A percentile compares a stretch with the other conserved stretches of the same genome.
Evolutionary conservation across 768 basidiomycete genomes (phyloP).

Genomic region (Boletus edulis): DNA sequence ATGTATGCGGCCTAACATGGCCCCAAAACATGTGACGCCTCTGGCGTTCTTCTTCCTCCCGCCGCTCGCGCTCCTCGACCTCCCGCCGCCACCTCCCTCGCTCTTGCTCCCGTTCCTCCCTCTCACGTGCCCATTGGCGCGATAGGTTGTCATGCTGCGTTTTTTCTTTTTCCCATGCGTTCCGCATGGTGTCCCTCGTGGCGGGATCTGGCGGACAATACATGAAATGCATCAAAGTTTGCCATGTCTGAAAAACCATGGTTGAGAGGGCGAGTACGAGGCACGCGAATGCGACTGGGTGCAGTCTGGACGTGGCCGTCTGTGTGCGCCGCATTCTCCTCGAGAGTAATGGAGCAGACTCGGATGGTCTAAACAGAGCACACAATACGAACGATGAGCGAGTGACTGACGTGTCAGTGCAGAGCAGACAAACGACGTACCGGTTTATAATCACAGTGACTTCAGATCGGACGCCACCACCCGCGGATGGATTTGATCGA

Average conservation of each 20-base stretch:
- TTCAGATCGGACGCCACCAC: too few relatives aligned
- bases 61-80: conserved; percentile 7
- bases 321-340: too few relatives aligned
- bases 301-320: background rate
- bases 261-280: background rate
- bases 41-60: conserved; percentile 25
- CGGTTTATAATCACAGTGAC: background rate
- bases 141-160: background rate
- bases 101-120: background rate
- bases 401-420: too few relatives aligned
- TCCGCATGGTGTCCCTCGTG: conserved; percentile 3
- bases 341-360: background rate
- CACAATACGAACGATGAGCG: background rate
- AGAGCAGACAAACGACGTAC: background rate
- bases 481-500: background rate
- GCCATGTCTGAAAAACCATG: background rate
- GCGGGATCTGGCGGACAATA: background rate
- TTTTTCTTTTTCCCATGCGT: background rate
- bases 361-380: background rate
- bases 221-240: background rate
- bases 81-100: conserved; percentile 7
- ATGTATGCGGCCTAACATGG: conserved; percentile 9
- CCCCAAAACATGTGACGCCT: conserved; percentile 24
- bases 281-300: background rate
- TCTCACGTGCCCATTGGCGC: conserved; percentile 9